These are phyloP conservation scores for Ustilago shanxiensis DNA, from an alignment of 1,284 basidiomycete species.

Conservation along the genomic window DNA sequence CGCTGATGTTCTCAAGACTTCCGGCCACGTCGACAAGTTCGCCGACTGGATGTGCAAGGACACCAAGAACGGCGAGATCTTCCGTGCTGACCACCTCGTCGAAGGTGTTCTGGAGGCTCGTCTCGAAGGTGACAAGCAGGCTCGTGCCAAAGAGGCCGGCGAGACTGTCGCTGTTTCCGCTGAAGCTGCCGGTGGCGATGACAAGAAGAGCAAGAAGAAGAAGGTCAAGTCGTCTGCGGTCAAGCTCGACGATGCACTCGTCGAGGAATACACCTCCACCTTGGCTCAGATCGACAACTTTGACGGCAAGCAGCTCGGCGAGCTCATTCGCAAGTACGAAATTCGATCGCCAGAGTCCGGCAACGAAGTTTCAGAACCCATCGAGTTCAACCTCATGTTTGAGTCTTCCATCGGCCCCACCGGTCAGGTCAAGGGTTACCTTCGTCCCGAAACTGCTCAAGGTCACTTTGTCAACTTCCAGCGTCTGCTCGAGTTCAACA, in stretches of 20 bases:
- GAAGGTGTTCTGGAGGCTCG: slow-evolving; percentile 91
- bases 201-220: slow-evolving; percentile 82
- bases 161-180: slow-evolving; percentile 23
- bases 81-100: slow-evolving; percentile 96
- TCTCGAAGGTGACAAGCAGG: slow-evolving; percentile 90
- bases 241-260: slow-evolving; percentile 81
- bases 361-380: slow-evolving; percentile 91
- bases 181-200: slow-evolving; percentile 66
- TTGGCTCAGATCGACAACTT: slow-evolving; percentile 97
- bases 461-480: slow-evolving; percentile 99
- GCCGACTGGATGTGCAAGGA: slow-evolving; percentile 99
- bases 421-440: slow-evolving; percentile 94
- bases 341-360: slow-evolving; percentile 92
- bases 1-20: slow-evolving; percentile 93
- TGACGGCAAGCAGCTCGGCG: slow-evolving; percentile 87
- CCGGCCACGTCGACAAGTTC: slow-evolving; percentile 97
- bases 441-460: slow-evolving; percentile 98
- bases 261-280: slow-evolving; percentile 82
- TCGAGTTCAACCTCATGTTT: slow-evolving; percentile 99
- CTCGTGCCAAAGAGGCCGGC: slow-evolving; percentile 75
- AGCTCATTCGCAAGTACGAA: slow-evolving; percentile 84
- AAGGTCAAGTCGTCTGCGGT: slow-evolving; percentile 81
- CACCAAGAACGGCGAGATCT: slow-evolving; percentile 90
- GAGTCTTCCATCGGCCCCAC: slow-evolving; percentile 96
- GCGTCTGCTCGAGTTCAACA: slow-evolving; percentile 97